Conservation (phyloP, 768 basidiomycete species). For the Harrya chromipes region DNA sequence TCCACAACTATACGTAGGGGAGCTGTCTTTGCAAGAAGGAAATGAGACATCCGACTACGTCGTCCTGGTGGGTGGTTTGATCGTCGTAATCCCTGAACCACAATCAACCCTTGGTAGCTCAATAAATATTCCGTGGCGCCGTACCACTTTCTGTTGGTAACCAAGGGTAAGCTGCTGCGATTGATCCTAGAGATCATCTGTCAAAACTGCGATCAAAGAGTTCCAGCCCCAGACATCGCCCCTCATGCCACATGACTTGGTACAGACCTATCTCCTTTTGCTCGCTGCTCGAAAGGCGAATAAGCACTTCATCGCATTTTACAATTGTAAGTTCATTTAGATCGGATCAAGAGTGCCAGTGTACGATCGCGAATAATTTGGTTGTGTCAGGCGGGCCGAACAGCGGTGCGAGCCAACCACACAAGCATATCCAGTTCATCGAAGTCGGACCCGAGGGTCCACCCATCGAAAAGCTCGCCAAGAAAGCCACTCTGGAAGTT, state of each 20-base stretch:
- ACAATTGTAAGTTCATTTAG: conserved; percentile 63
- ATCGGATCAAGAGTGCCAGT: background rate
- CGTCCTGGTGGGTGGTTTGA: conserved; percentile 54
- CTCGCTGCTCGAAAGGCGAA: conserved; percentile 61
- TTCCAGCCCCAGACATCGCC: conserved; percentile 78
- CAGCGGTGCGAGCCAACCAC: conserved; percentile 86
- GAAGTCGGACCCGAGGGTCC: conserved; percentile 62
- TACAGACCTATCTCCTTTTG: conserved; percentile 72
- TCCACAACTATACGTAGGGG: conserved; percentile 70
- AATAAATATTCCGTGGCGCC: conserved; percentile 87
- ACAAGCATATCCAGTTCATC: conserved; percentile 90
- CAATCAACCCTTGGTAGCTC: conserved; percentile 44
- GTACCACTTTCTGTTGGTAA: conserved; percentile 83
- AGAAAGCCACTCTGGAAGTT: conserved; percentile 51
- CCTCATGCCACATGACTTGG: conserved; percentile 73
- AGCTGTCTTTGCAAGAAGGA: conserved; percentile 51
- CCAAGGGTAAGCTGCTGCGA: conserved; percentile 58
- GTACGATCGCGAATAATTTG: background rate
- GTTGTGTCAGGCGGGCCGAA: conserved; percentile 56
- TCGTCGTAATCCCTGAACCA: background rate
- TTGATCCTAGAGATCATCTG: background rate
- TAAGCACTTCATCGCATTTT: conserved; percentile 74
- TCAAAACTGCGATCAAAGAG: conserved; percentile 40
- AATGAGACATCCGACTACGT: conserved; percentile 57
- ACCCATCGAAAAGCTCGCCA: conserved; percentile 74